A percentile compares a stretch with the other conserved stretches of the same genome.
These are phyloP conservation scores for Cutaneotrichosporon spelunceum DNA, from an alignment of 1,284 basidiomycete genomes.

Conservation along the genomic window DNA sequence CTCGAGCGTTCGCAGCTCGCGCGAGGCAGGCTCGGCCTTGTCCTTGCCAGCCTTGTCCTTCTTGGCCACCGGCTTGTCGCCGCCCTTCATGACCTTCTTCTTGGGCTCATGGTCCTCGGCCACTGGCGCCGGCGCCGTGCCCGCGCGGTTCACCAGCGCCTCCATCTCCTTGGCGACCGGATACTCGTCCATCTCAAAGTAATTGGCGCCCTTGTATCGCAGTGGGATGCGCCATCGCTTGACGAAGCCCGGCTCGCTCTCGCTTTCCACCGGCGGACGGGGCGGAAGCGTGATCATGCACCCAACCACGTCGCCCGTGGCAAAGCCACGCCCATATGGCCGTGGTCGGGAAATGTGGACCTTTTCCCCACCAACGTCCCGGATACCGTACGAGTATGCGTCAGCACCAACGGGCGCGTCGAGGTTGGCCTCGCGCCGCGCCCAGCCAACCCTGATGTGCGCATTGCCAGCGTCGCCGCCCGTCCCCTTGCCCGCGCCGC, in stretches of 20 bases:
- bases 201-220: conserved; percentile 91
- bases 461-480: conserved; percentile 47
- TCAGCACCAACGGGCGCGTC: conserved; percentile 92
- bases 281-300: conserved; percentile 66
- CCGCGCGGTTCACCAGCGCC: conserved; percentile 66
- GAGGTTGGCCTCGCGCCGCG: conserved; percentile 80
- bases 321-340: conserved; percentile 69
- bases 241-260: conserved; percentile 67
- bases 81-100: conserved; percentile 53
- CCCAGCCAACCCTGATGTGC: conserved; percentile 89
- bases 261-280: conserved; percentile 55
- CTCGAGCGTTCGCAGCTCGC: conserved; percentile 62
- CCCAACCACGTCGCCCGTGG: conserved; percentile 83
- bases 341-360: conserved; percentile 76
- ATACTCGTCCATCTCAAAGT: conserved; percentile 94
- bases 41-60: background rate
- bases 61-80: conserved; percentile 13
- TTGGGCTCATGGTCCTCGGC: conserved; percentile 28
- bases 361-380: conserved; percentile 89
- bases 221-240: conserved; percentile 86
- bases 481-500: conserved; percentile 53
- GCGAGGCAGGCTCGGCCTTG: conserved; percentile 8
- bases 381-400: conserved; percentile 85
- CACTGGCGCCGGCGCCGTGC: conserved; percentile 40
- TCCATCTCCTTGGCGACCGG: conserved; percentile 90